Evolutionary conservation across 139 green algal species (phyloP).

Genomic region (Pseudopediastrum boryanum): DNA sequence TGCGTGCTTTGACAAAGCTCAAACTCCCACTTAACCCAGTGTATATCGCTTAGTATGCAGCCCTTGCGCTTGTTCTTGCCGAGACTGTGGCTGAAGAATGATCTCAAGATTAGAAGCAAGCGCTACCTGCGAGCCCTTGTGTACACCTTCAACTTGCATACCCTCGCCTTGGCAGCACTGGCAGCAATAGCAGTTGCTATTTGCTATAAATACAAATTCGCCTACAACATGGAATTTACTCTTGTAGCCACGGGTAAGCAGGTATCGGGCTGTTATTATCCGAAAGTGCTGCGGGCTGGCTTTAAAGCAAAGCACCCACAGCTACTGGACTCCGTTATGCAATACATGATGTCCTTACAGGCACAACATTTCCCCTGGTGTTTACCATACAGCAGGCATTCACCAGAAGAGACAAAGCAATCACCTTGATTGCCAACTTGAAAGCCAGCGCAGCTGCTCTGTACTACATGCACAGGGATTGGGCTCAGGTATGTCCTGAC

Average conservation of each 20-base stretch:
- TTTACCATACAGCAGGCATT: slow-evolving; percentile 31
- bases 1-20: no score
- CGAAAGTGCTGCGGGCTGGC: background rate
- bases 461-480: slow-evolving; percentile 57
- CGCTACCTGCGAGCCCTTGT: slow-evolving; percentile 16
- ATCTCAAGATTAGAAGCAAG: no score
- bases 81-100: no score
- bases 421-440: slow-evolving; percentile 30
- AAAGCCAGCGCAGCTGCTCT: slow-evolving; percentile 36
- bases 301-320: background rate
- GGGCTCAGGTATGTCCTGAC: slow-evolving; percentile 22
- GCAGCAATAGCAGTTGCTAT: slow-evolving; percentile 7
- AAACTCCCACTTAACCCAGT: no score
- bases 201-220: slow-evolving; percentile 23
- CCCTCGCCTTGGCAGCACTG: slow-evolving; percentile 44
- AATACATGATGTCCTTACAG: background rate
- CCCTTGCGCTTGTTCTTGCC: no score
- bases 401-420: slow-evolving; percentile 15
- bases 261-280: background rate
- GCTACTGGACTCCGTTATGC: background rate
- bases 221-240: slow-evolving; percentile 33
- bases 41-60: no score
- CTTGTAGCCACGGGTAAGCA: slow-evolving; percentile 19
- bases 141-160: slow-evolving; percentile 39
- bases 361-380: slow-evolving; percentile 20